Base-by-base conservation (phyloP, 164 flowering plant genomes). In the Dillenia turbinata region DNA sequence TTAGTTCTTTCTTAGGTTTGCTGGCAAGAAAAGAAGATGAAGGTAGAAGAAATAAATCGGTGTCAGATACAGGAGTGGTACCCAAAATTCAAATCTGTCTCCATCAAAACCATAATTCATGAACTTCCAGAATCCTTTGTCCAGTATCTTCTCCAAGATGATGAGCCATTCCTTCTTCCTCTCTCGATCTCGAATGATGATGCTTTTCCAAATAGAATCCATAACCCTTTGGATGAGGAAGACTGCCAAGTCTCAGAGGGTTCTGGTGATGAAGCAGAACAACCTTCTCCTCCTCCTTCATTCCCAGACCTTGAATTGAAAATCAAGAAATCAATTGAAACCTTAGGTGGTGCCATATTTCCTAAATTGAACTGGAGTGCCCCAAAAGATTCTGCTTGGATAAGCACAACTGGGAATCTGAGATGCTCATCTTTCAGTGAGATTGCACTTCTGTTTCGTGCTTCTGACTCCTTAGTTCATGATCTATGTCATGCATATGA, bases 31-130 rank as follows among this genome's bases (percentile, higher is more conserved):
- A 33, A 33, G 40, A 33, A 33, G 5, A 33, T 33, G 40, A 33
- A 33, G 40, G 7, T 33, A 33, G 40, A 33, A 33, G 40, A 33
- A 33, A 6, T 33, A 33, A 33, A 33, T 59, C 75, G 80, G 12
- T 94, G 96, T 72, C 96, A 91, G 75, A 91, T 94, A 72, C 96
- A 94, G 60, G 90, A 86, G 66, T 89, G 99, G 99, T 94, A 89
- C 61, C 96, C 96, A 0, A 81, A 81, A 52, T 91, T 94, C 71
- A 88, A 80, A 71, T 72, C 83, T 13, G 62, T 77, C 16, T 85
- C 96, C 40, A 74, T 94, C 65, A 88, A 71, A 74, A 89, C 99
- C 55, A 19, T 69, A 12, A 65, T 88, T 59, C 96, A 79, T 66
- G 80, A 86, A 56, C 93, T 91, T 54, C 97, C 99, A 12, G 96